Conservation (phyloP, 768 basidiomycete species). For the Austroboletus festivus region DNA sequence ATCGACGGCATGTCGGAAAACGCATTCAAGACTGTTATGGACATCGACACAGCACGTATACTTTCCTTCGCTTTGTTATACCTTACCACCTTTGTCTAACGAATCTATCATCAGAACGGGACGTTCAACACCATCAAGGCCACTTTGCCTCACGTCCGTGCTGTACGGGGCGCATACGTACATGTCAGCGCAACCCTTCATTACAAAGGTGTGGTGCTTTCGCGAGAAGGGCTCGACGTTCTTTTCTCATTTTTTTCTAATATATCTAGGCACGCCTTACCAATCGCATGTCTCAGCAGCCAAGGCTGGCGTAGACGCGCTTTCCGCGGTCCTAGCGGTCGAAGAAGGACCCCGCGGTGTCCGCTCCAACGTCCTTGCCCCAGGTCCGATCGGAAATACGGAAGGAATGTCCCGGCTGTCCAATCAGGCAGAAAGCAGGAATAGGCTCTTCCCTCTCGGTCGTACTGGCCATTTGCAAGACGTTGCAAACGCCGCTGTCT, state of each 20-base stretch:
- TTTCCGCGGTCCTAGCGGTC: conserved; percentile 80
- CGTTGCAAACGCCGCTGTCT: conserved; percentile 68
- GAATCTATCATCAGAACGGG: conserved; percentile 36
- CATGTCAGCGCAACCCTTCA: conserved; percentile 90
- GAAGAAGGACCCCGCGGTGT: conserved; percentile 97
- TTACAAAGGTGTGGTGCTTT: conserved; percentile 54
- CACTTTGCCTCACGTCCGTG: conserved; percentile 70
- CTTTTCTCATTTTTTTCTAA: neutral
- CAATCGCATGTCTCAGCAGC: conserved; percentile 95
- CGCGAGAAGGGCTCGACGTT: neutral
- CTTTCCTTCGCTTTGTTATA: neutral
- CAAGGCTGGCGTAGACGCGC: conserved; percentile 90
- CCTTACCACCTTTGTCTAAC: too few species aligned
- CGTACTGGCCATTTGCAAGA: conserved; percentile 60
- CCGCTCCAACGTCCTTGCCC: conserved; percentile 82
- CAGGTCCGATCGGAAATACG: conserved; percentile 79
- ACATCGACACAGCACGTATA: conserved; percentile 79
- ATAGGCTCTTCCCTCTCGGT: conserved; percentile 36
- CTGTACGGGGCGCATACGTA: conserved; percentile 76
- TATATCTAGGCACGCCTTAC: conserved; percentile 61
- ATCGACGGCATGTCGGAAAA: conserved; percentile 82
- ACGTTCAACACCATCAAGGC: conserved; percentile 95
- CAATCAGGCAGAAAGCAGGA: neutral
- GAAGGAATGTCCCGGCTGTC: conserved; percentile 68
- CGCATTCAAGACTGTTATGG: conserved; percentile 88